phyloP scores from a whole-genome alignment of 176 grass and related monocot species.

The Zizania latifolia region DNA sequence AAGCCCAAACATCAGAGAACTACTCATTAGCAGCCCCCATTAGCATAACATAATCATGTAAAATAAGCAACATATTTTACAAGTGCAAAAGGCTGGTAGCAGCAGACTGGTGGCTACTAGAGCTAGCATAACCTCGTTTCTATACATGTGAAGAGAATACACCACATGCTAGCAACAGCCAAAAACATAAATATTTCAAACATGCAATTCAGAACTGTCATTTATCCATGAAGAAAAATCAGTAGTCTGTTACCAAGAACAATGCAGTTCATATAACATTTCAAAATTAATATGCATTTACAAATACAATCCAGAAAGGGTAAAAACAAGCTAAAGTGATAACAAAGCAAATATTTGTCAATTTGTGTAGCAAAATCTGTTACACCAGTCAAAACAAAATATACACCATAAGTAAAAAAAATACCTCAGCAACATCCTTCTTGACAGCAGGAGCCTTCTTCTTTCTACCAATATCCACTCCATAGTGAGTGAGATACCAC shows the following conservation, averaged over 20 bases:
- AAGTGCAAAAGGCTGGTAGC: background rate
- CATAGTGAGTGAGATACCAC: constrained; percentile 91
- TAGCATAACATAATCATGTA: background rate
- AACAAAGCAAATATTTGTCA: no score
- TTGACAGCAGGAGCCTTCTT: constrained; percentile 55
- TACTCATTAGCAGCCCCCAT: background rate
- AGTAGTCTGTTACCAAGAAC: no score
- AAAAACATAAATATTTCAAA: background rate
- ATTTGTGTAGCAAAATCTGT: background rate
- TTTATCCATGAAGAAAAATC: no score
- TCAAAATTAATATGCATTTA: no score
- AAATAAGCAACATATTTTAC: background rate
- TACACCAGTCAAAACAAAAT: background rate
- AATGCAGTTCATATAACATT: no score
- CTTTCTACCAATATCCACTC: constrained; percentile 86
- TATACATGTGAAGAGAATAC: background rate
- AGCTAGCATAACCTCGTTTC: background rate
- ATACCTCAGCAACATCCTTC: constrained; percentile 58
- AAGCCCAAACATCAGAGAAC: background rate
- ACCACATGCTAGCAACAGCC: background rate
- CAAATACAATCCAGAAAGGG: background rate
- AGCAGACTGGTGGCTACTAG: background rate
- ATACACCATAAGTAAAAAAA: background rate
- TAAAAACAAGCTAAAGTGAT: background rate
- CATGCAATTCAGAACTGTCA: background rate